Base-by-base conservation (phyloP, 768 basidiomycete species). In the Nidularia pulvinata region DNA sequence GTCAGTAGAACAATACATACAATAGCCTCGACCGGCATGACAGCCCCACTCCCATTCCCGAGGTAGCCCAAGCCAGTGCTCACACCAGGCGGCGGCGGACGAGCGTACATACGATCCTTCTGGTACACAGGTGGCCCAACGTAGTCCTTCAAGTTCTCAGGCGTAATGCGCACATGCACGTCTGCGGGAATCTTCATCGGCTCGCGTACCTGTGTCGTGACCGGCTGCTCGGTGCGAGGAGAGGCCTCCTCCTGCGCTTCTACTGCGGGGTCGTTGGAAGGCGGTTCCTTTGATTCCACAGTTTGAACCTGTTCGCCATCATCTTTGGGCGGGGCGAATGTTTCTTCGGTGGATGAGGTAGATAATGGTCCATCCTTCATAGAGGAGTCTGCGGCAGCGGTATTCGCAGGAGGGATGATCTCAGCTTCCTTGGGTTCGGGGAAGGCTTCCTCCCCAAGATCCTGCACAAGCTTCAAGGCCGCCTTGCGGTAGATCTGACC, bases 101-200 rank as follows among this genome's bases (percentile, higher is more conserved):
- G 74, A 11, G 80, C 78, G 61, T 97, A 99, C 79, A 99, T 82
- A 55, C 96, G 72, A 62, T 98, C 96, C 70, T 93, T 93, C 69
- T 98, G 93, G 68, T 97, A 98, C 45, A 97, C 79, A 6, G 92
- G 92, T 11, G 96, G 95, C 0, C 97, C 97, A 35, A 99, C 95
- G 59, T 98, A 99, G 55, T 96, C 95, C 70, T 95, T 93, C 61
- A 99, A 67, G 58, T 93, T 96, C 36, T 93, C 92, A 0, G 88
- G 81, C 0, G 87, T 89, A 63, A 99, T 93, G 37, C 77, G 76
- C 13, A 99, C 81, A 65, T 88, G 87, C 0, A 98, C 88, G 5
- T 78, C 71, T 5, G 81, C 76, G 0, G 96, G 97, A 5, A 99
- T 84, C 37, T 79, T 75, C 66, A 98, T 77, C 2, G 96, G 93